Percentiles rank a stretch among this genome's conserved stretches.
Conservation (phyloP, 805 yeast genomes). For the Komagataella ulmi region DNA sequence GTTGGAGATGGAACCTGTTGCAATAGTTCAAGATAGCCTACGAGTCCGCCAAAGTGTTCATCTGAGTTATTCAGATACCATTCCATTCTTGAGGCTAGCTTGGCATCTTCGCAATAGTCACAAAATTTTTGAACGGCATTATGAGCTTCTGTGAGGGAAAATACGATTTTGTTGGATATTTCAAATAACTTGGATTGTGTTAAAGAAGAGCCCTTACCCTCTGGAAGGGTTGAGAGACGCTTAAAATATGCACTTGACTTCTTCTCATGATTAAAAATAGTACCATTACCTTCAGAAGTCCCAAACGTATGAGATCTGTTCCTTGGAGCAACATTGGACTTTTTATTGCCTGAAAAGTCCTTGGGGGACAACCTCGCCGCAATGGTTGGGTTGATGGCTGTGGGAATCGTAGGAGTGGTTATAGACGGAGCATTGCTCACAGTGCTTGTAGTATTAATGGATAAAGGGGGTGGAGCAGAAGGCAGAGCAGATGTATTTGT, state of each 20-base stretch:
- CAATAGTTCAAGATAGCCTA: neutral
- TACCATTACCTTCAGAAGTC: constrained; percentile 22
- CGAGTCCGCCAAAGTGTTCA: neutral
- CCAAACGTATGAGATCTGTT: constrained; percentile 18
- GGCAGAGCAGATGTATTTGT: neutral
- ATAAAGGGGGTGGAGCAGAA: neutral
- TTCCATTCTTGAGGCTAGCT: constrained; percentile 39
- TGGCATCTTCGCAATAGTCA: constrained; percentile 43
- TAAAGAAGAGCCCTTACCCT: constrained; percentile 12
- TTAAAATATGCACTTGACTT: constrained; percentile 53
- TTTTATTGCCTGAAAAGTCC: neutral
- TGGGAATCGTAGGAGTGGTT: neutral
- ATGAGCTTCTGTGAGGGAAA: constrained; percentile 53
- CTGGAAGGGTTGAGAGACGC: constrained; percentile 52
- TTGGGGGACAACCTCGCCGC: neutral
- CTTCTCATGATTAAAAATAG: constrained; percentile 25
- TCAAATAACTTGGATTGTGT: constrained; percentile 18
- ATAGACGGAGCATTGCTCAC: neutral
- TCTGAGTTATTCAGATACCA: neutral
- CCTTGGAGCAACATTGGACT: constrained; percentile 2
- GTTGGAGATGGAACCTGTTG: neutral
- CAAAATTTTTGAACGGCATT: constrained; percentile 42
- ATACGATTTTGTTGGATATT: constrained; percentile 46
- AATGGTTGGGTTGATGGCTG: neutral
- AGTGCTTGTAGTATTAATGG: neutral